Evolutionary conservation across 2,329 filamentous ascomycete species (phyloP).

Genomic region (Neurospora sp.): DNA sequence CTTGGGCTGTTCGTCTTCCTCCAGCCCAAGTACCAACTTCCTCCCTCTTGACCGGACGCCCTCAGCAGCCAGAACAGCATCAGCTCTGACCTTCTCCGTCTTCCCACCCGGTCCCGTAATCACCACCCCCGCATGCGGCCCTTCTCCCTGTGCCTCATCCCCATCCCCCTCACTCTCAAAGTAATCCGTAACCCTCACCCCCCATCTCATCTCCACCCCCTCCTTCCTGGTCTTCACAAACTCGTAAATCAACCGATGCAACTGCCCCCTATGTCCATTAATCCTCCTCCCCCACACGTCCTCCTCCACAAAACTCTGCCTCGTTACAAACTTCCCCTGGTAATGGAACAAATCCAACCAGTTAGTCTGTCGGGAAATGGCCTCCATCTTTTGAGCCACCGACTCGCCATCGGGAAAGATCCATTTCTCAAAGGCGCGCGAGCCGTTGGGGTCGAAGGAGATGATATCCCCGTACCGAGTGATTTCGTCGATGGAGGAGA

Average conservation of each 20-base stretch:
- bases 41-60: constrained; percentile 36
- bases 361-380: constrained; percentile 36
- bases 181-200: constrained; percentile 35
- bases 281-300: constrained; percentile 34
- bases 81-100: constrained; percentile 28
- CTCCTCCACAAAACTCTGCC: constrained; percentile 26
- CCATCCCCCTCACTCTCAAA: constrained; percentile 28
- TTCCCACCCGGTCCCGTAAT: constrained; percentile 16
- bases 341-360: constrained; percentile 32
- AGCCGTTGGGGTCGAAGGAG: constrained; percentile 45
- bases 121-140: constrained; percentile 29
- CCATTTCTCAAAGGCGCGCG: constrained; percentile 47
- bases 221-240: constrained; percentile 32
- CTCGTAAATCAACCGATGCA: constrained; percentile 41
- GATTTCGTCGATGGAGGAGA: constrained; percentile 27
- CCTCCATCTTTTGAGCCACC: constrained; percentile 38
- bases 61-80: constrained; percentile 36
- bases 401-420: constrained; percentile 21
- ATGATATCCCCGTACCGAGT: constrained; percentile 42
- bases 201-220: constrained; percentile 36
- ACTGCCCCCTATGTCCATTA: constrained; percentile 43
- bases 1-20: constrained; percentile 33
- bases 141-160: not conserved
- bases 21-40: constrained; percentile 34
- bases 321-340: constrained; percentile 39